These are phyloP conservation scores for Acacia acuminata DNA, from an alignment of 306 rosid species.

Conservation along the genomic window DNA sequence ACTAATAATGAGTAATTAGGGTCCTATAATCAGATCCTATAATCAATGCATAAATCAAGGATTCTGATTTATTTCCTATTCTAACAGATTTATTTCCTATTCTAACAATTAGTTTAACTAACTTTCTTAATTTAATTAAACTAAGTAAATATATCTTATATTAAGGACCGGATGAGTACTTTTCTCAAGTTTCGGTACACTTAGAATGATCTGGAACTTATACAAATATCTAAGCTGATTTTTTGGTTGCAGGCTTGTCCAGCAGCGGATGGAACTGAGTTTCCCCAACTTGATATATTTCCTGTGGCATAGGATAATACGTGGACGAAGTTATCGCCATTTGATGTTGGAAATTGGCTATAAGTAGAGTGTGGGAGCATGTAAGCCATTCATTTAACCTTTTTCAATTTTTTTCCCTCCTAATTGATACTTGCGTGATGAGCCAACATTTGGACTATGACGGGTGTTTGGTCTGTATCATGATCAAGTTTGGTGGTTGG, in stretches of 20 bases:
- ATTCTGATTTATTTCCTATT: no score
- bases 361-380: slow-evolving; percentile 52
- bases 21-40: no score
- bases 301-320: slow-evolving; percentile 72
- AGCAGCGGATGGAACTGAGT: slow-evolving; percentile 72
- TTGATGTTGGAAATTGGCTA: slow-evolving; percentile 78
- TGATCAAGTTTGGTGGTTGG: slow-evolving; percentile 5
- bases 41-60: no score
- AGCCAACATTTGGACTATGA: neutral
- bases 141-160: no score
- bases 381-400: slow-evolving; percentile 36
- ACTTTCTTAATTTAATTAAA: no score
- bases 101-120: no score
- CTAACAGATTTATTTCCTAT: no score
- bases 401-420: neutral
- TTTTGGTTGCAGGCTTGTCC: slow-evolving; percentile 76
- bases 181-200: slow-evolving; percentile 21
- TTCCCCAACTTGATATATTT: slow-evolving; percentile 44
- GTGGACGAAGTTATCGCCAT: slow-evolving; percentile 97
- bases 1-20: no score
- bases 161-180: neutral
- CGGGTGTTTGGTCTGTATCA: slow-evolving; percentile 14
- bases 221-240: slow-evolving; percentile 1
- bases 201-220: slow-evolving; percentile 8
- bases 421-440: neutral